A percentile compares a stretch with the other conserved stretches of the same genome.
phyloP scores from a whole-genome alignment of 257 asterid species.

The Penstemon eatonii region DNA sequence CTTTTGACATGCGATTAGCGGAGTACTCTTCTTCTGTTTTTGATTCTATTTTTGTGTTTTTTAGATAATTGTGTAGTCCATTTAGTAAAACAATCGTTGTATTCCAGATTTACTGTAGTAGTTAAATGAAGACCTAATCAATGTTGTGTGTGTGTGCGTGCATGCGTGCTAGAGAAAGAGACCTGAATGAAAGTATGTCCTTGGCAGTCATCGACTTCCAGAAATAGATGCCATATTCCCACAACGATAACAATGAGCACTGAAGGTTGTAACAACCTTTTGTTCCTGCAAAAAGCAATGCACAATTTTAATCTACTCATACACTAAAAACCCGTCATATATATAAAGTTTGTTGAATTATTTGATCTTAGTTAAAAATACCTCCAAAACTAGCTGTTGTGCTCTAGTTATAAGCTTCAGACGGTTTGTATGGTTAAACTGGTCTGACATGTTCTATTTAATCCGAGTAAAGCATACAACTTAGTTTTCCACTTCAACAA shows the following conservation, averaged over 20 bases:
- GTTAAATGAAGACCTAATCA: too few species aligned
- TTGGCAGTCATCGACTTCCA: slow-evolving; percentile 78
- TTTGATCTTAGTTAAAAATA: slow-evolving; percentile 85
- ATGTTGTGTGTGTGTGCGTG: too few species aligned
- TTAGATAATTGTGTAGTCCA: too few species aligned
- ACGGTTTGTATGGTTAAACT: slow-evolving; percentile 63
- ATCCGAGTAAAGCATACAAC: neutral
- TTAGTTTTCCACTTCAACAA: slow-evolving; percentile 13
- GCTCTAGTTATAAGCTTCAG: slow-evolving; percentile 40
- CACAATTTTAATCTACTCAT: slow-evolving; percentile 15
- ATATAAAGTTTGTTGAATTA: slow-evolving; percentile 33
- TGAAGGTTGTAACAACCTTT: slow-evolving; percentile 90
- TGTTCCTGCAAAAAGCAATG: slow-evolving; percentile 61
- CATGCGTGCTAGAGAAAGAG: too few species aligned
- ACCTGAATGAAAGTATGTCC: too few species aligned
- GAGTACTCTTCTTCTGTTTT: too few species aligned
- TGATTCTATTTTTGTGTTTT: too few species aligned
- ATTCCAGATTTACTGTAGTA: too few species aligned
- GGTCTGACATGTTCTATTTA: slow-evolving; percentile 81
- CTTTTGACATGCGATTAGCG: too few species aligned
- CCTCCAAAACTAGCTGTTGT: slow-evolving; percentile 90
- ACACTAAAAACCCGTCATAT: neutral
- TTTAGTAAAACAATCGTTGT: too few species aligned
- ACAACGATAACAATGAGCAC: slow-evolving; percentile 97
- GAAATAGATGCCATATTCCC: slow-evolving; percentile 96